Evolutionary conservation across 768 basidiomycete genomes (phyloP).

Genomic region (Kwoniella dejecticola): DNA sequence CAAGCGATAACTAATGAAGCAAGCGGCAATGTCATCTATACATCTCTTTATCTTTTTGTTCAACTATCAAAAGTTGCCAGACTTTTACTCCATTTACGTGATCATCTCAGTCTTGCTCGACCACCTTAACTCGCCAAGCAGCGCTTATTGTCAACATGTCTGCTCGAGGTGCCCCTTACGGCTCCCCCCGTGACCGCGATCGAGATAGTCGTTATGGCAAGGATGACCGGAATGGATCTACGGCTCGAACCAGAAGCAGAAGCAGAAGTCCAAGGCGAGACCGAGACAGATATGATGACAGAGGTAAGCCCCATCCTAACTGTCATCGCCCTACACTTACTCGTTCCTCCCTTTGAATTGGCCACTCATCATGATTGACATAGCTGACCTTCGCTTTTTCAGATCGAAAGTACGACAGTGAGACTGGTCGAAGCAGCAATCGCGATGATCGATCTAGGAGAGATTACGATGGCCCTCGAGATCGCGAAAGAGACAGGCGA

Average conservation of each 20-base stretch:
- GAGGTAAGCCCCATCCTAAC: constrained; percentile 10
- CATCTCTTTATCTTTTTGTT: too few species aligned
- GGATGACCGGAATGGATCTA: constrained; percentile 14
- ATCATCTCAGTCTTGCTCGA: too few species aligned
- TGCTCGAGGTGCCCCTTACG: constrained; percentile 16
- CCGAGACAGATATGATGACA: constrained; percentile 17
- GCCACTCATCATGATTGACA: background rate
- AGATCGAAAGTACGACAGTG: constrained; percentile 21
- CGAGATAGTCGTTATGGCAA: constrained; percentile 10
- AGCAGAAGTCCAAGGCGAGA: constrained; percentile 16
- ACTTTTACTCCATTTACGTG: too few species aligned
- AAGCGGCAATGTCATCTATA: background rate
- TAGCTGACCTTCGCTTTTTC: background rate
- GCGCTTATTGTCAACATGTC: constrained; percentile 30
- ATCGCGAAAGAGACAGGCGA: constrained; percentile 17
- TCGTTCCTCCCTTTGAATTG: background rate
- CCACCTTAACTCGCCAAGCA: too few species aligned
- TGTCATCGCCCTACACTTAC: background rate
- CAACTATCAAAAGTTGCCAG: too few species aligned
- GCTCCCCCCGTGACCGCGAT: constrained; percentile 23
- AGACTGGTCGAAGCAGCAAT: background rate
- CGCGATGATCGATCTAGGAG: constrained; percentile 18
- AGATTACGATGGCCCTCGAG: constrained; percentile 9
- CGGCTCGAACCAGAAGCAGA: constrained; percentile 22
- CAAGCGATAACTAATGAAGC: background rate